Evolutionary conservation across 352 stramenopile species (phyloP).

Genomic region (Globisporangium nodosum): DNA sequence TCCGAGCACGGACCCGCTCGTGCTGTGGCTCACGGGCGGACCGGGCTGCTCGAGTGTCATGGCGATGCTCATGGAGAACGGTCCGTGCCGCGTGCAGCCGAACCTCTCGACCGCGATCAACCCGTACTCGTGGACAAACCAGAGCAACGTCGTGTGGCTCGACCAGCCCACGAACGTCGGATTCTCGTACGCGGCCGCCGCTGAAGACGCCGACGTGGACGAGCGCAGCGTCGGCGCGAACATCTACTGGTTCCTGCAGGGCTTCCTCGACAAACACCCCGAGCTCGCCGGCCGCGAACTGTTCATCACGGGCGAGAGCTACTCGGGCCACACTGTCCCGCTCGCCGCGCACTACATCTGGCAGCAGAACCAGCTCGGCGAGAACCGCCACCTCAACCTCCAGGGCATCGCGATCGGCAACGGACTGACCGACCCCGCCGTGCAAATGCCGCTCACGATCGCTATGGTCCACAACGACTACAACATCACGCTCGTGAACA

Average conservation of each 20-base stretch:
- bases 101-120: slow-evolving; percentile 21
- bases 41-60: slow-evolving; percentile 32
- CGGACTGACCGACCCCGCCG: slow-evolving; percentile 23
- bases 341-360: slow-evolving; percentile 26
- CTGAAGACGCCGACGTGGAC: slow-evolving; percentile 20
- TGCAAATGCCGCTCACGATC: slow-evolving; percentile 29
- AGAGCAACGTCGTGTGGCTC: slow-evolving; percentile 34
- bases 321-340: slow-evolving; percentile 34
- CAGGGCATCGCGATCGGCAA: slow-evolving; percentile 36
- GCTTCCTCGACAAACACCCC: slow-evolving; percentile 27
- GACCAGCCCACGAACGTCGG: slow-evolving; percentile 31
- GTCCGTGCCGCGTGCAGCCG: slow-evolving; percentile 24
- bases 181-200: slow-evolving; percentile 22
- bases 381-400: slow-evolving; percentile 19
- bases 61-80: slow-evolving; percentile 30
- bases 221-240: slow-evolving; percentile 34
- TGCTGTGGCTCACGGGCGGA: slow-evolving; percentile 33
- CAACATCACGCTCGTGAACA: slow-evolving; percentile 56
- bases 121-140: slow-evolving; percentile 32
- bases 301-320: slow-evolving; percentile 37
- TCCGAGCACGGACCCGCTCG: slow-evolving; percentile 19
- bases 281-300: slow-evolving; percentile 22
- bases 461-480: slow-evolving; percentile 70
- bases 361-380: slow-evolving; percentile 10
- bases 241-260: slow-evolving; percentile 34